These are phyloP conservation scores for Bolboschoenus planiculmis DNA, from an alignment of 176 grass and related monocot genomes.

Conservation along the genomic window DNA sequence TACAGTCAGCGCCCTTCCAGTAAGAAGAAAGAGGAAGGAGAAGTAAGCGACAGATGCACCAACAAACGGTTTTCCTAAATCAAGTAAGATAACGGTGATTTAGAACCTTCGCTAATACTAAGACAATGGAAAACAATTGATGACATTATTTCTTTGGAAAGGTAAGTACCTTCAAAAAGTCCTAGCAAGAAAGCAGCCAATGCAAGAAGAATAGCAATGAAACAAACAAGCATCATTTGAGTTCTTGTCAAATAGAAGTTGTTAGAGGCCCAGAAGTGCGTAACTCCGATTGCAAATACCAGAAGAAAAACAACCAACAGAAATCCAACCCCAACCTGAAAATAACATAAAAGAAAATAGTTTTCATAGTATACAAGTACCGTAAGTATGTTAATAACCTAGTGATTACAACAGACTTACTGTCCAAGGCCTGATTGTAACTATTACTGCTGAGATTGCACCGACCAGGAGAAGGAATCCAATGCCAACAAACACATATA, in stretches of 20 bases:
- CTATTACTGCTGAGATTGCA: constrained; percentile 67
- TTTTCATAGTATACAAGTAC: constrained; percentile 13
- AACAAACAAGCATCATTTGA: constrained; percentile 86
- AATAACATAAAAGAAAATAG: not conserved
- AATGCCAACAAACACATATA: constrained; percentile 90
- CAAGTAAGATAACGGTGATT: not conserved
- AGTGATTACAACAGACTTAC: constrained; percentile 46
- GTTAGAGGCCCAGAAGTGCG: constrained; percentile 97
- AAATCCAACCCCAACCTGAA: constrained; percentile 86
- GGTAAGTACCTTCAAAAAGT: constrained; percentile 61
- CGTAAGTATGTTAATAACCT: not conserved
- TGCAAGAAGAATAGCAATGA: constrained; percentile 86
- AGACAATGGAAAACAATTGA: not conserved
- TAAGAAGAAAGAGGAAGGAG: constrained; percentile 98
- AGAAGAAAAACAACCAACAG: constrained; percentile 83
- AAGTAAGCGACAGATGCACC: constrained; percentile 97
- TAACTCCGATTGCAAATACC: constrained; percentile 83
- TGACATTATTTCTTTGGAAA: constrained; percentile 10
- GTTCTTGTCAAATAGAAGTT: constrained; percentile 98
- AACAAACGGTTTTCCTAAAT: constrained; percentile 82
- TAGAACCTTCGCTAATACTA: constrained; percentile 3
- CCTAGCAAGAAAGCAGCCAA: constrained; percentile 91
- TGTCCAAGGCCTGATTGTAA: constrained; percentile 83
- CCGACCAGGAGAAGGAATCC: constrained; percentile 77
- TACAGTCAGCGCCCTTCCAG: constrained; percentile 97